Evolutionary conservation across 129 eudicot genomes (phyloP), one percentile per base, ranked within the genome.

Genomic region (Flaveria sonorensis): DNA sequence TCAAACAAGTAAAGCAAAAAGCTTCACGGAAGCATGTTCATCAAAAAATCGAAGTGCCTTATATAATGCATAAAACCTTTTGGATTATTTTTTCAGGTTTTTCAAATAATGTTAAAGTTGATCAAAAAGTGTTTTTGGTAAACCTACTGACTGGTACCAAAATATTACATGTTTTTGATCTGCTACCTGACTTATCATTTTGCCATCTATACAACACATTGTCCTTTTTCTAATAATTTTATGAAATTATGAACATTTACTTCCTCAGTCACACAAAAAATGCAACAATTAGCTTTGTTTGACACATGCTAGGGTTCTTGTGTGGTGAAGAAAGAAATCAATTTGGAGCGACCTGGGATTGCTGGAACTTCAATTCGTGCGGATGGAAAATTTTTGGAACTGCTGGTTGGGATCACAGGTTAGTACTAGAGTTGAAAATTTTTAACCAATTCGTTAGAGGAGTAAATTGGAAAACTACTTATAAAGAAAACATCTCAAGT

Each of bases 391-490:
- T 93, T 15, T 86, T 80, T 23, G 98, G 89, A 48, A 86, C 96
- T 30, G 96, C 92, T 81, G 98, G 98, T 46, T 93, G 98, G 98
- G 97, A 93, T 82, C 97, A 87, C 74, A 76, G 96, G 92, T 90
- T 73, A 68, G 80, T 78, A 52, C 21, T 23, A 46, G 6, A 23
- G 10, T 7, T 50, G 70, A 43, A 1, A 18, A 60, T 0, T 16
- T 45, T 43, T 60, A 26, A n/a, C 28, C 51, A 32, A 75, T 18
- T 56, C 20, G 14, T 55, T 24, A 24, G 28, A 24, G 28, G 28
- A 24, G 28, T 24, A 24, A 24, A 24, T 24, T 24, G 28, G 28
- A 24, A 24, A 24, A 24, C 28, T 24, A 24, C 28, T 1, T 24
- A 0, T 24, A 24, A 24, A 1, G 28, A 36, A 36, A 36, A 36